Percentiles rank a stretch among this genome's conserved stretches.
Evolutionary conservation across 2,329 filamentous ascomycete species (phyloP).

Genomic region (Cadophora sp.): DNA sequence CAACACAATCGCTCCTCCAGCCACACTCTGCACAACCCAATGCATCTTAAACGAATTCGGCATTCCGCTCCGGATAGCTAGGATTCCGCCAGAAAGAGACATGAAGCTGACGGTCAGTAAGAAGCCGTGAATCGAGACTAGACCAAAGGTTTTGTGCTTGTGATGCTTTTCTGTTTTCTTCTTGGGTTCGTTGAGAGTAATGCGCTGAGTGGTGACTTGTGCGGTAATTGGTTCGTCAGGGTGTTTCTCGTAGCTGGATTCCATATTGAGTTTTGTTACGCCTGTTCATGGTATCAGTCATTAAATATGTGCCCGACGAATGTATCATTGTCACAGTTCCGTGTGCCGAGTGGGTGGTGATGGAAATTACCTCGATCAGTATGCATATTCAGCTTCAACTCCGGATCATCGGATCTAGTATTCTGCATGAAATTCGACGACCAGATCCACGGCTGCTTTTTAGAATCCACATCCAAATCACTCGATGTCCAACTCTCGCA

Average conservation of each 20-base stretch:
- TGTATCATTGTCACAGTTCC: too few species aligned
- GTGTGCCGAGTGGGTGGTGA: too few species aligned
- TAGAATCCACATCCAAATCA: slow-evolving; percentile 13
- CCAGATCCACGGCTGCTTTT: slow-evolving; percentile 28
- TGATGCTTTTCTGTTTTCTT: slow-evolving; percentile 15
- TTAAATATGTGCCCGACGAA: not conserved
- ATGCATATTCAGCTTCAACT: slow-evolving; percentile 22
- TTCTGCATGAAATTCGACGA: slow-evolving; percentile 20
- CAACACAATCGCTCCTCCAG: slow-evolving; percentile 18
- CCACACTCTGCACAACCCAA: slow-evolving; percentile 24
- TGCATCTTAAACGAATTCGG: slow-evolving; percentile 24
- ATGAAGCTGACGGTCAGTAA: slow-evolving; percentile 23
- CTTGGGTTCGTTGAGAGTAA: not conserved
- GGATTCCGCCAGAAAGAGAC: slow-evolving; percentile 17
- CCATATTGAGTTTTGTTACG: not conserved
- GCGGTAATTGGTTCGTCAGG: not conserved
- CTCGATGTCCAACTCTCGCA: slow-evolving; percentile 23
- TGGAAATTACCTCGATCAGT: slow-evolving; percentile 1
- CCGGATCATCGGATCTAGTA: slow-evolving; percentile 14
- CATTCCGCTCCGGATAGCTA: slow-evolving; percentile 24
- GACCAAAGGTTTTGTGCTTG: slow-evolving; percentile 22
- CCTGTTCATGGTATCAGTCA: not conserved
- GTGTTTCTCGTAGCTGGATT: slow-evolving; percentile 6
- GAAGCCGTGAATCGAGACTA: slow-evolving; percentile 26
- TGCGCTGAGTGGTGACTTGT: not conserved